These are phyloP conservation scores for Xylariales sp. DNA, from an alignment of 2,329 filamentous ascomycete genomes.

Conservation along the genomic window DNA sequence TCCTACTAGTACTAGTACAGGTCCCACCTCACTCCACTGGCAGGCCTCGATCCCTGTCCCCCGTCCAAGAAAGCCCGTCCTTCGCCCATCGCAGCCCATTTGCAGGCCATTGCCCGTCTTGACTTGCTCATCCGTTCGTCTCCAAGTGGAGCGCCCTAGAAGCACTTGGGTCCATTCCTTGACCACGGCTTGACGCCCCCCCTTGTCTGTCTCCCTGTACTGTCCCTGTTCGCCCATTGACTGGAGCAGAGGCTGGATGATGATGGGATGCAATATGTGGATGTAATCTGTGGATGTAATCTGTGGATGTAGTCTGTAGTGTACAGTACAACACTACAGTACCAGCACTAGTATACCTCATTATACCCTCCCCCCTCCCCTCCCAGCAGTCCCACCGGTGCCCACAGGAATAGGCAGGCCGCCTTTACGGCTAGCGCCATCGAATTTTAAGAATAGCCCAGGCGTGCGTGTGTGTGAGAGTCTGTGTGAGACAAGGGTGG, in stretches of 20 bases:
- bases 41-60: conserved; percentile 35
- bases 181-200: conserved; percentile 37
- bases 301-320: conserved; percentile 9
- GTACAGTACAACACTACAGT: conserved; percentile 9
- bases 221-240: conserved; percentile 20
- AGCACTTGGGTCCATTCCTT: conserved; percentile 49
- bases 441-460: conserved; percentile 52
- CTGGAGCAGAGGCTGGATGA: conserved; percentile 6
- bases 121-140: conserved; percentile 37
- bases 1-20: no score
- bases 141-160: conserved; percentile 45
- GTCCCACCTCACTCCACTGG: conserved; percentile 16
- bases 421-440: conserved; percentile 50
- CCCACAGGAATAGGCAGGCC: conserved; percentile 41
- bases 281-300: conserved; percentile 17
- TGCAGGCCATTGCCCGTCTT: conserved; percentile 10
- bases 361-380: no score
- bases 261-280: neutral
- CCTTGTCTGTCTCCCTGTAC: no score
- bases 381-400: conserved; percentile 12
- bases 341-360: neutral
- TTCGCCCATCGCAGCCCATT: no score
- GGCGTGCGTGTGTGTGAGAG: conserved; percentile 46
- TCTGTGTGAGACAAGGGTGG: conserved; percentile 49
- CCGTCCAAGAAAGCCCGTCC: neutral